A percentile compares a stretch with the other conserved stretches of the same genome.
Evolutionary conservation across 306 rosid species (phyloP).

Genomic region (Trifolium fragiferum): DNA sequence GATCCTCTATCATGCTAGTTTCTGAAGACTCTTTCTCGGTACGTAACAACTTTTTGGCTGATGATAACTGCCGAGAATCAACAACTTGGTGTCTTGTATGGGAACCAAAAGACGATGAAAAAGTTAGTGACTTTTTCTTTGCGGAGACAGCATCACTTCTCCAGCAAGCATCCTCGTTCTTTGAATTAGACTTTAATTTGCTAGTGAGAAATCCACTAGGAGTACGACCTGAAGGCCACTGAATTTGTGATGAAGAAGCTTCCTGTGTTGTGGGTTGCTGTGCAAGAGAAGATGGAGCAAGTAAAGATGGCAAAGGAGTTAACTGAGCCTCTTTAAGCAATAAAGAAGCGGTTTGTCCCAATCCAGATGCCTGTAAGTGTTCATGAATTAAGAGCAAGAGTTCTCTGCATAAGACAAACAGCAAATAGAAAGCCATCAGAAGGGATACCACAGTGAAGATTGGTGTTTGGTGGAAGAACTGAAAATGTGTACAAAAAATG

Average conservation of each 20-base stretch:
- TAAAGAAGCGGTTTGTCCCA: conserved; percentile 65
- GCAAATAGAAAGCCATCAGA: conserved; percentile 38
- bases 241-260: conserved; percentile 61
- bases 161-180: conserved; percentile 62
- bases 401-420: conserved; percentile 65
- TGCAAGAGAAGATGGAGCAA: conserved; percentile 72
- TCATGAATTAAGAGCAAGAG: conserved; percentile 90
- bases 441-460: neutral
- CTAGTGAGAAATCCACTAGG: conserved; percentile 72
- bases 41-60: conserved; percentile 51
- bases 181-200: conserved; percentile 58
- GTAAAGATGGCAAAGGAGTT: conserved; percentile 78
- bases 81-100: conserved; percentile 59
- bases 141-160: conserved; percentile 57
- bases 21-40: conserved; percentile 60
- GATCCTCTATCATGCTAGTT: conserved; percentile 50
- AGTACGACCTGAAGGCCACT: conserved; percentile 89
- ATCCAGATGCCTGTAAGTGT: conserved; percentile 95
- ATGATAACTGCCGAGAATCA: conserved; percentile 58
- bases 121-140: conserved; percentile 74
- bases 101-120: conserved; percentile 73
- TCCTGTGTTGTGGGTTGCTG: conserved; percentile 78
- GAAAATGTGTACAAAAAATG: conserved; percentile 18
- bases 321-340: conserved; percentile 96
- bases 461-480: neutral